Conservation (phyloP, 495 filamentous ascomycete species). For the Aspergillus bertholletiae region DNA sequence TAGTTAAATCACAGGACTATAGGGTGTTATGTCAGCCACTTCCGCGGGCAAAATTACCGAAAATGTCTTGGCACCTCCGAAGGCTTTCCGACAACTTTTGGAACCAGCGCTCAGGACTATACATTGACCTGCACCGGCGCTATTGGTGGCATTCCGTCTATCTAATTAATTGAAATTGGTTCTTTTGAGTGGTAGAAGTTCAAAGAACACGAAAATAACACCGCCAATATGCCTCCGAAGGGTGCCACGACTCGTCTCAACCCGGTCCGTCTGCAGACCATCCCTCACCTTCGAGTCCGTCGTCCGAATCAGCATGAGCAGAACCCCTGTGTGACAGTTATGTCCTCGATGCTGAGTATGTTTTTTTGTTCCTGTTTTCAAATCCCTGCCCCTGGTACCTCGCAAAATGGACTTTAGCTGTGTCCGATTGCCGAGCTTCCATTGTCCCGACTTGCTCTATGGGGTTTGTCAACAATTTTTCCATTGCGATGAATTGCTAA, state of each 20-base stretch:
- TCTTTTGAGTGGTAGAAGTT: not conserved
- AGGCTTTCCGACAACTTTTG: slow-evolving; percentile 12
- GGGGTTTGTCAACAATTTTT: not conserved
- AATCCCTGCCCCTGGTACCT: no score
- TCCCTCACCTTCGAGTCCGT: slow-evolving; percentile 78
- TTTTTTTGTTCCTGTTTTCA: no score
- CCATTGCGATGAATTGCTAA: not conserved
- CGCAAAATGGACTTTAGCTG: no score
- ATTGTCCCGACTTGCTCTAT: not conserved
- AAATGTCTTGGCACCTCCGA: slow-evolving; percentile 24
- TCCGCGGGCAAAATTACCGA: slow-evolving; percentile 37
- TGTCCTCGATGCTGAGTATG: slow-evolving; percentile 90
- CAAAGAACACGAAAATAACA: slow-evolving; percentile 23
- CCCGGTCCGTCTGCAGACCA: slow-evolving; percentile 81
- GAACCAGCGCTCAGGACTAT: not conserved
- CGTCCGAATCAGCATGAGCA: slow-evolving; percentile 69
- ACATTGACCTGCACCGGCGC: not conserved
- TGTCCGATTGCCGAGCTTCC: not conserved
- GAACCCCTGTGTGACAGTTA: slow-evolving; percentile 79
- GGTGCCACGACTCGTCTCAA: slow-evolving; percentile 43
- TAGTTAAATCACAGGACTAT: not conserved
- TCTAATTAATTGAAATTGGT: not conserved
- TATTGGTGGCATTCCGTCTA: not conserved
- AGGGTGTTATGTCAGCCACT: slow-evolving; percentile 35
- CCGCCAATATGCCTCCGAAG: slow-evolving; percentile 49